Evolutionary conservation across 768 basidiomycete species (phyloP).

Genomic region (Termitomyces sp.): DNA sequence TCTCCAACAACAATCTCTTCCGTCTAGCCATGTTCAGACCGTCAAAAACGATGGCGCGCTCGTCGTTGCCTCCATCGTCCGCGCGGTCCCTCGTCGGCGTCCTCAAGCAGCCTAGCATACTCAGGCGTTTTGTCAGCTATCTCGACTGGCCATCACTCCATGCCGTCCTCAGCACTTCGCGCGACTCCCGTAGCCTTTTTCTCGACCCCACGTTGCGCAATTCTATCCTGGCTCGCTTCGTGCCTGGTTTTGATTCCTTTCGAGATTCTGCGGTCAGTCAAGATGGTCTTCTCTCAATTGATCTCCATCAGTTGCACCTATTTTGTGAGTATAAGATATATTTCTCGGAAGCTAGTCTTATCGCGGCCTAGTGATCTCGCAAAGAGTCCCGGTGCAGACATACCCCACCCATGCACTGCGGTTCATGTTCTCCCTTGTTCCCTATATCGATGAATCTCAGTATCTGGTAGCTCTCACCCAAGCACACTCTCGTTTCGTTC

Average conservation of each 20-base stretch:
- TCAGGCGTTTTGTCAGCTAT: conserved; percentile 23
- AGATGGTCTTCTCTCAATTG: conserved; percentile 43
- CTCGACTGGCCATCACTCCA: conserved; percentile 35
- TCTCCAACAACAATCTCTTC: neutral
- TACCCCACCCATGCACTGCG: conserved; percentile 68
- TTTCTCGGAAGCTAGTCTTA: conserved; percentile 1
- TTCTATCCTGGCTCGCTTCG: conserved; percentile 41
- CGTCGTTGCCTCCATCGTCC: neutral
- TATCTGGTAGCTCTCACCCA: conserved; percentile 43
- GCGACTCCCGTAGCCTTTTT: conserved; percentile 25
- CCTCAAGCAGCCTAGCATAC: conserved; percentile 16
- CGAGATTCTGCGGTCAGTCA: conserved; percentile 35
- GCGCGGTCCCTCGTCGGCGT: conserved; percentile 5
- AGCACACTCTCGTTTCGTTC: conserved; percentile 70
- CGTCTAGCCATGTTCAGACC: conserved; percentile 1
- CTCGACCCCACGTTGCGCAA: conserved; percentile 24
- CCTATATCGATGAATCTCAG: conserved; percentile 27
- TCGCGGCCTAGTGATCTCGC: conserved; percentile 50
- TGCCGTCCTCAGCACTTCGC: conserved; percentile 34
- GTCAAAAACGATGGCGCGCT: neutral
- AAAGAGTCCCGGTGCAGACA: conserved; percentile 55
- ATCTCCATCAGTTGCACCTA: conserved; percentile 55
- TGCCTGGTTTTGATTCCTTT: conserved; percentile 51
- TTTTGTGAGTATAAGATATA: conserved; percentile 46
- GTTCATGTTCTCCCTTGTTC: conserved; percentile 34